Base-by-base conservation (phyloP, 2,329 filamentous ascomycete genomes). In the Cryphonectria japonica region DNA sequence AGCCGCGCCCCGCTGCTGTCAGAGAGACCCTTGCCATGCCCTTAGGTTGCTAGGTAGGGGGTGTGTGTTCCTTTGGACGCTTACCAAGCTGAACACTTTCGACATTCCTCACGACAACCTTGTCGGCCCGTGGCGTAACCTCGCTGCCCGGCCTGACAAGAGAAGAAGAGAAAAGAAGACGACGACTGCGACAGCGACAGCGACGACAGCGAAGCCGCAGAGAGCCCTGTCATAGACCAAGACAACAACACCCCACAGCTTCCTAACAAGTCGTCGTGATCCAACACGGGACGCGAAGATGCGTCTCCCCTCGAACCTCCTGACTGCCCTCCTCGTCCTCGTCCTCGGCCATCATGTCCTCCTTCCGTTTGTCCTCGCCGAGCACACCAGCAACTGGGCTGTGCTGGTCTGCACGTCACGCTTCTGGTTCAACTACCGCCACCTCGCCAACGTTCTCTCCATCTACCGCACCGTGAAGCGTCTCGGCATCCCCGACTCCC, bases 381-480 rank as follows among this genome's bases (percentile, higher is more conserved):
- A 95, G 77, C 96, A 99, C 83, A 99, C 96, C 22, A 98, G 94
- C 79, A 99, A 99, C 83, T 99, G 96, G 96, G 96, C 96, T 13
- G 96, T 99, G 73, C 91, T 99, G n/a, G 96, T 99, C 71, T 96
- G 93, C 75, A 99, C 96, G 7, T 99, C 96, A 68, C 93, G 96
- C 68, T 99, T 99, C 87, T 99, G 96, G 96, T 99, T 99, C 90
- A 99, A 99, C 84, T 99, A 99, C 83, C 93, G 96, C 71, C 96
- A 99, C 82, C 91, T 99, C 67, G 95, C 96, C 81, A 99, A 99
- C 83, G 96, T 97, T 26, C 90, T 99, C 73, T 98, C 95, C 72
- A 91, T 99, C 74, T 99, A 99, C 83, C 93, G 96, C 71, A 99
- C 96, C 70, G 96, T 99, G 74, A 99, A 99, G 85, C 93, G 96